Base-by-base conservation (phyloP, 1,139 yeast genomes). In the Cylindricascospora bacillispora region DNA sequence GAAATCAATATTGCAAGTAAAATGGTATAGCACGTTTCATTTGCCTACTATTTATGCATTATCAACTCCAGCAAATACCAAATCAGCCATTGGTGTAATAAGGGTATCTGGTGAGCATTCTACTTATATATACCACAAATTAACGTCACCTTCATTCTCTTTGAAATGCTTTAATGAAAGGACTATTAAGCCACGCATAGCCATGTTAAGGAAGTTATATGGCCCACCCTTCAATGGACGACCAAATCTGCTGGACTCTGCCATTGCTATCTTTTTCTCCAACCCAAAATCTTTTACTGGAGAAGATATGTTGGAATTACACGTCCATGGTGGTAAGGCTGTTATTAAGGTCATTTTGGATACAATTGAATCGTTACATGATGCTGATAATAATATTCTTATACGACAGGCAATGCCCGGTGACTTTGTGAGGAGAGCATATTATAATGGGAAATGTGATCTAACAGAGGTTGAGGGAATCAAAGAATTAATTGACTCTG, bases 321-420 rank as follows among this genome's bases (percentile, higher is more conserved):
- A 89, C 49, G 55, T 82, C 2, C 99, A 89, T 53, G 99, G 99
- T 3, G 95, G 98, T 5, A 72, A 69, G 9, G 95, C 97, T 0
- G 83, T 89, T 1, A 69, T 82, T 1, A 63, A 66, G 31, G 67
- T 85, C 0, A 80, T 86, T 0, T 45, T 86, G 26, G 59, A 60
- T 11, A 73, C 93, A 0, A 73, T 89, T n/a, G 61, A 58, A 32
- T 36, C 42, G 1, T 45, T 75, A 7, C 80, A 76, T 43, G 45
- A 44, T 6, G 42, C 57, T 1, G 32, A 37, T 9, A 23, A 29
- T 3, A 62, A 60, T 0, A 42, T 54, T 2, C 58, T 66, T 9
- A 70, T 86, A 6, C 53, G 97, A 32, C 75, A 78, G 49, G 98
- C 99, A 0, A 89, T 80, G 45, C 74, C 82, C 4, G 99, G 98